phyloP scores from a whole-genome alignment of 2,329 filamentous ascomycete genomes.

The Calonectria pteridis region DNA sequence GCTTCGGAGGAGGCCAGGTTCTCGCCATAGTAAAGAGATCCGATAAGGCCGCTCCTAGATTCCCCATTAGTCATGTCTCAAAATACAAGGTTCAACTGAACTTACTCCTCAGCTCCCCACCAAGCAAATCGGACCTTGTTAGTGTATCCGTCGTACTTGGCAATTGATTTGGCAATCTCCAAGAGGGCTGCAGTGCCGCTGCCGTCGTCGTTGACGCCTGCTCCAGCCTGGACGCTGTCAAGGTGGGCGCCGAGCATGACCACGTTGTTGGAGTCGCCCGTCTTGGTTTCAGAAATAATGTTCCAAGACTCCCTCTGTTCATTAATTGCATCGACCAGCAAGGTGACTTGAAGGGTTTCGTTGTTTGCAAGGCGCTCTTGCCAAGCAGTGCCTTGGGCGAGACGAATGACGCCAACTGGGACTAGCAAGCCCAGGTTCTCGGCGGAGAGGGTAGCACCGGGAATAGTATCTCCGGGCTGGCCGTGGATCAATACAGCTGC shows the following conservation, averaged over 20 bases:
- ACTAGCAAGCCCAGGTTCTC: slow-evolving; percentile 52
- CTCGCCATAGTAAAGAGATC: slow-evolving; percentile 56
- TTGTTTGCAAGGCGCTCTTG: slow-evolving; percentile 47
- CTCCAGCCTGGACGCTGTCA: slow-evolving; percentile 54
- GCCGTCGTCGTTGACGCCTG: slow-evolving; percentile 58
- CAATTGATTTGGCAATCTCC: slow-evolving; percentile 53
- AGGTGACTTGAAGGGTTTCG: slow-evolving; percentile 49
- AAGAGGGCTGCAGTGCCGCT: slow-evolving; percentile 54
- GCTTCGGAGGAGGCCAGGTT: slow-evolving; percentile 52
- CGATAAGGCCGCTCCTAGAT: slow-evolving; percentile 54
- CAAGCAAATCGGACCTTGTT: slow-evolving; percentile 60
- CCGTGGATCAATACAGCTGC: slow-evolving; percentile 74
- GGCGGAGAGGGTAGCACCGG: slow-evolving; percentile 66
- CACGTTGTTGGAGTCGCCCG: slow-evolving; percentile 57
- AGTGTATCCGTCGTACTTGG: slow-evolving; percentile 53
- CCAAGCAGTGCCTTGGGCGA: slow-evolving; percentile 53
- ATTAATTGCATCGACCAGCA: slow-evolving; percentile 53
- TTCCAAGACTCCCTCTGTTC: slow-evolving; percentile 56
- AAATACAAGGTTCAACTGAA: rapidly evolving
- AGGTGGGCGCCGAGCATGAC: slow-evolving; percentile 58
- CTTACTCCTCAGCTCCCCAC: slow-evolving; percentile 59
- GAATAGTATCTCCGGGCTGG: slow-evolving; percentile 56
- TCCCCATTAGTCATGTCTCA: slow-evolving; percentile 18
- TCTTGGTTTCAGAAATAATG: slow-evolving; percentile 58
- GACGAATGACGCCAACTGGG: slow-evolving; percentile 52